Base-by-base conservation (phyloP, 805 yeast genomes). In the Saccharomyces kudriavzevii region DNA sequence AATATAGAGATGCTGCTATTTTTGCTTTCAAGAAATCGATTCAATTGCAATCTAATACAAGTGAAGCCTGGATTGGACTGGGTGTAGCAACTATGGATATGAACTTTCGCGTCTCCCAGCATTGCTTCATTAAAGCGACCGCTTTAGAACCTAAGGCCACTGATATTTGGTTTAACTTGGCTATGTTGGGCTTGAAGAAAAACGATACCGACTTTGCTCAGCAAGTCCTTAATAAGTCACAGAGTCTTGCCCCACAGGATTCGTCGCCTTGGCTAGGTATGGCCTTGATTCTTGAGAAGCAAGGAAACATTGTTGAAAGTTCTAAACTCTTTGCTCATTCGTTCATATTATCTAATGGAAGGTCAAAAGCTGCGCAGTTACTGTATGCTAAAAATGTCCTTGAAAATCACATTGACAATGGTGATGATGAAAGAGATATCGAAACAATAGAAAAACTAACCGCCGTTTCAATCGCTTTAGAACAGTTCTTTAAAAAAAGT, bases 101-200 rank as follows among this genome's bases (percentile, higher is more conserved):
- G 3, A 86, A 82, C 58, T 84, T 92, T 0, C 77, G 79, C 49
- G 86, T 89, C 5, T 76, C 97, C 0, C 99, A 94, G 69, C 99
- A 94, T 70, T 89, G 97, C 67, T 89, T 87, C 61, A 87, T 94
- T 60, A 85, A 88, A 57, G 91, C 97, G 0, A 71, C 84, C 2
- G 76, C 87, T 0, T 69, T 90, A 43, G 84, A 87, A 49, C 80
- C 87, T 5, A 80, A 81, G 51, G 87, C 87, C 53, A 79, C 85
- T 3, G 71, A 72, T 17, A 78, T 84, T 4, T 94, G 97, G 97
- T 77, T 84, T 14, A 88, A 89, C 60, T 72, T 94, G 54, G 97
- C 96, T 0, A 78, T 87, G 5, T 72, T 94, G 35, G 91, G 87
- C 59, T 70, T 92, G 54, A 75, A 79, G 29, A 75, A 78, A 53